Percentiles rank a stretch among this genome's conserved stretches.
Conservation (phyloP, 306 rosid genomes). For the Dalbergia cultrata region DNA sequence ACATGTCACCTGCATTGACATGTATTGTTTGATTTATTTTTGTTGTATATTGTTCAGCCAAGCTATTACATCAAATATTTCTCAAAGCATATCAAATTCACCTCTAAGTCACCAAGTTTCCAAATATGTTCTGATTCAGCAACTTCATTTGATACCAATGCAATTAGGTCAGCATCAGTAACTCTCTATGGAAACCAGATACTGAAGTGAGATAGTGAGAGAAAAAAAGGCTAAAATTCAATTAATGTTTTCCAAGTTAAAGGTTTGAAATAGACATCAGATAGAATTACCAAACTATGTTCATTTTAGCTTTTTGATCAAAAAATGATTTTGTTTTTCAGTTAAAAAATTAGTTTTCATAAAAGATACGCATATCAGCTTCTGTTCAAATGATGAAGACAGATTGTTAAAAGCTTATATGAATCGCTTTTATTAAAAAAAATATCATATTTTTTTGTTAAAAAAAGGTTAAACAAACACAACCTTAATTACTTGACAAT, state of each 20-base stretch:
- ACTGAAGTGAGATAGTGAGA: neutral
- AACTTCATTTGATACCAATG: conserved; percentile 76
- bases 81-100: conserved; percentile 40
- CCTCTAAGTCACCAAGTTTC: conserved; percentile 81
- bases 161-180: conserved; percentile 80
- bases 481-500: too few relatives aligned
- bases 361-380: too few relatives aligned
- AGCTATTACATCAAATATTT: neutral
- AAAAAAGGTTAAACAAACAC: too few relatives aligned
- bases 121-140: conserved; percentile 66
- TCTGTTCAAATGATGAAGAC: too few relatives aligned
- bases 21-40: neutral
- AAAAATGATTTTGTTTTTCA: too few relatives aligned
- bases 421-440: too few relatives aligned
- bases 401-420: too few relatives aligned
- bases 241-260: neutral
- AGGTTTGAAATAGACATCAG: neutral
- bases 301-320: too few relatives aligned
- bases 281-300: too few relatives aligned
- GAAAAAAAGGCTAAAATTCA: neutral
- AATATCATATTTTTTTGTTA: too few relatives aligned
- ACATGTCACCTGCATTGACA: conserved; percentile 73
- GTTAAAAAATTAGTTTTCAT: too few relatives aligned
- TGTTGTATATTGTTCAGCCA: neutral
- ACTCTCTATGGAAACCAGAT: conserved; percentile 58